A percentile compares a stretch with the other conserved stretches of the same genome.
These are phyloP conservation scores for Aspergillus haitiensis DNA, from an alignment of 495 filamentous ascomycete species.

Conservation along the genomic window DNA sequence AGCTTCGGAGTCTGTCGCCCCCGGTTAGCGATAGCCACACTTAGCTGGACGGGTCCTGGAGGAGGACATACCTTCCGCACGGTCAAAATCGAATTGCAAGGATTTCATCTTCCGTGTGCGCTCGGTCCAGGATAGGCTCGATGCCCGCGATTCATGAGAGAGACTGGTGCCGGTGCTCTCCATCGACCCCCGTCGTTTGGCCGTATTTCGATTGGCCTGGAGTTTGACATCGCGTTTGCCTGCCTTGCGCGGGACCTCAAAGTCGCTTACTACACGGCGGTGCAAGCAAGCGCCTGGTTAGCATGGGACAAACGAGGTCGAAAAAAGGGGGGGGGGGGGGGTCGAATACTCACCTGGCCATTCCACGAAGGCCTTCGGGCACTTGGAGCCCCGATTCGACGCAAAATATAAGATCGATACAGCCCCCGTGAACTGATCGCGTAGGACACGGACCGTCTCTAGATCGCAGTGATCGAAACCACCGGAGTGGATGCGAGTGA, in stretches of 20 bases:
- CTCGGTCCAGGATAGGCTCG: neutral
- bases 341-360: slow-evolving; percentile 6
- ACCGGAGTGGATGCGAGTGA: slow-evolving; percentile 7
- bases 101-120: slow-evolving; percentile 5
- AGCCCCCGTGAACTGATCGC: slow-evolving; percentile 3
- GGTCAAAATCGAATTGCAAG: slow-evolving; percentile 9
- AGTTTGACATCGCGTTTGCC: slow-evolving; percentile 9
- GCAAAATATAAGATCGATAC: slow-evolving; percentile 16
- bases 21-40: neutral
- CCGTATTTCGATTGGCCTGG: neutral
- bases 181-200: slow-evolving; percentile 14
- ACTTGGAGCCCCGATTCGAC: neutral
- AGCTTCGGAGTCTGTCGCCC: neutral
- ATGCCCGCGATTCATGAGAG: slow-evolving; percentile 12
- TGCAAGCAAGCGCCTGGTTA: neutral
- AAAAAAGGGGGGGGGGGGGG: neutral
- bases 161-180: slow-evolving; percentile 12
- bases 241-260: neutral
- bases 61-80: slow-evolving; percentile 3
- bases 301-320: neutral
- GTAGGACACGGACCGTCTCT: slow-evolving; percentile 13
- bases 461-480: slow-evolving; percentile 10
- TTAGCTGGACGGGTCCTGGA: neutral
- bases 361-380: slow-evolving; percentile 1
- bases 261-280: slow-evolving; percentile 4